Evolutionary conservation across 768 basidiomycete species (phyloP).

Genomic region (Suillus fuscotomentosus): DNA sequence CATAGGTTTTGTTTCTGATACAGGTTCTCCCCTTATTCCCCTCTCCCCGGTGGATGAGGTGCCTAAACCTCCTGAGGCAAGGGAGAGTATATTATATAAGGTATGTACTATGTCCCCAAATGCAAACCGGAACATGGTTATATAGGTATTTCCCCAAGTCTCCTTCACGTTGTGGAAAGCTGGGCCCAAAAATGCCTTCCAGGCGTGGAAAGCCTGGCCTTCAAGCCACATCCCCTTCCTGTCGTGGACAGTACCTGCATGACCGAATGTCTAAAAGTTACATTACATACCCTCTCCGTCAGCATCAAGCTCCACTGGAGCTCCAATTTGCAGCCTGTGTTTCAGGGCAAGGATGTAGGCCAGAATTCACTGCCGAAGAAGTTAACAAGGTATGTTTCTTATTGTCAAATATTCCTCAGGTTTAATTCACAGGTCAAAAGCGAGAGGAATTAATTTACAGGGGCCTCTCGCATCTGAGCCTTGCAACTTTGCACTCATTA

Average conservation of each 20-base stretch:
- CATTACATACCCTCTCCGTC: not conserved
- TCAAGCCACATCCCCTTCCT: not conserved
- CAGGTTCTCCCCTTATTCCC: not conserved
- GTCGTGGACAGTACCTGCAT: not conserved
- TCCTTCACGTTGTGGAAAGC: not conserved
- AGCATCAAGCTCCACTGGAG: not conserved
- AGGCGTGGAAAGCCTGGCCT: not conserved
- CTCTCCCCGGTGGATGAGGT: not conserved
- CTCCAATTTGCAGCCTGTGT: not conserved
- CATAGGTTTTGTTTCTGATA: not conserved
- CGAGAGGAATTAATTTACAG: not conserved
- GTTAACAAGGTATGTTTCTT: not conserved
- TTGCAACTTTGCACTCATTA: not conserved
- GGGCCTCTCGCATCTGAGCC: not conserved
- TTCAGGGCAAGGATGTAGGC: not conserved
- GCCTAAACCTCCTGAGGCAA: not conserved
- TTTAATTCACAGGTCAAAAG: not conserved
- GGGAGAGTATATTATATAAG: not conserved
- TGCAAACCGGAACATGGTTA: not conserved
- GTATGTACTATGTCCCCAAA: not conserved
- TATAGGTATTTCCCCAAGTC: not conserved
- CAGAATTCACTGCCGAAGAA: not conserved
- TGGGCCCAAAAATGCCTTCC: not conserved
- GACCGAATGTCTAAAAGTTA: not conserved
- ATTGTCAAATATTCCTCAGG: not conserved